Conservation (phyloP, 23 red algal species). For the Gracilaria domingensis region DNA sequence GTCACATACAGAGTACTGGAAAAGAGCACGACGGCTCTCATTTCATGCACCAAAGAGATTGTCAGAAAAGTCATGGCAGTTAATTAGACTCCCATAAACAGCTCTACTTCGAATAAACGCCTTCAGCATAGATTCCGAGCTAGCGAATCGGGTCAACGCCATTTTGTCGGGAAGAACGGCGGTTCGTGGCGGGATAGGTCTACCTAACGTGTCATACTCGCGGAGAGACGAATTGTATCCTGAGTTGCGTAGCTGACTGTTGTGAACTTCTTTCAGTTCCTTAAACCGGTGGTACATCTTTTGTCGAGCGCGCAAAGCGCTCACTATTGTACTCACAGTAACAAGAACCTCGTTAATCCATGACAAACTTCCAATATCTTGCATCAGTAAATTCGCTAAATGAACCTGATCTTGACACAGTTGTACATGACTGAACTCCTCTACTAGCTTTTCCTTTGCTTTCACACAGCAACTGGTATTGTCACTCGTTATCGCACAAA, state of each 20-base stretch:
- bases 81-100: neutral
- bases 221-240: neutral
- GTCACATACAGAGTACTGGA: neutral
- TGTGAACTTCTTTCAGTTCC: neutral
- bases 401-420: neutral
- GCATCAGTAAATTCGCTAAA: neutral
- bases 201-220: neutral
- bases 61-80: neutral
- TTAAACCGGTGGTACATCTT: constrained; percentile 1
- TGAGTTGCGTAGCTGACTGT: neutral
- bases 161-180: neutral
- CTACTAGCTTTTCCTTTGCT: neutral
- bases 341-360: neutral
- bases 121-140: neutral
- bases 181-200: neutral
- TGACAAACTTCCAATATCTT: neutral
- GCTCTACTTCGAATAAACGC: neutral
- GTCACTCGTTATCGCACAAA: neutral
- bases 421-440: neutral
- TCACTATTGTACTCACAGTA: neutral
- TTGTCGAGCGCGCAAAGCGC: neutral
- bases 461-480: neutral
- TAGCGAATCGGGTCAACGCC: neutral
- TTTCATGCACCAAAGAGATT: neutral
- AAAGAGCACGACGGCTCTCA: neutral